phyloP scores from a whole-genome alignment of 31 red algal genomes.

The Odonthalia washingtoniensis region DNA sequence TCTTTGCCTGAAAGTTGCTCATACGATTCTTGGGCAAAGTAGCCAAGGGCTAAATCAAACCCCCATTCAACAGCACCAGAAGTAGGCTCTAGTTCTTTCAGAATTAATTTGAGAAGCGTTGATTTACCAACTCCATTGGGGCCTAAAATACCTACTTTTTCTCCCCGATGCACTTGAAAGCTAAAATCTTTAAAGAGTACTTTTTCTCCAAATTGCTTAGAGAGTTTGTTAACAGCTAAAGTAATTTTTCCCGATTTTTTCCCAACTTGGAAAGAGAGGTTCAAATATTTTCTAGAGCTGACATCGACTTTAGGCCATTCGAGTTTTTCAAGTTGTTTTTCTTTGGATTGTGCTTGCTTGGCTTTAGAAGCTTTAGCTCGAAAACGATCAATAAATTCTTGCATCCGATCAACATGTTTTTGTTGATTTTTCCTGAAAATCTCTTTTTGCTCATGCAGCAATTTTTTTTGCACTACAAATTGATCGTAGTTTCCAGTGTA shows the following conservation, averaged over 20 bases:
- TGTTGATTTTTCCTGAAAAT: constrained; percentile 11
- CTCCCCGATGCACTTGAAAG: constrained; percentile 57
- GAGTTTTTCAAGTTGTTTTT: constrained; percentile 90
- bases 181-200: constrained; percentile 59
- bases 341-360: constrained; percentile 88
- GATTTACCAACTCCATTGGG: constrained; percentile 89
- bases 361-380: constrained; percentile 68
- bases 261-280: constrained; percentile 72
- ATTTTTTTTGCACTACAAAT: not conserved
- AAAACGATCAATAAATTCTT: constrained; percentile 87
- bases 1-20: no score
- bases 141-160: constrained; percentile 84
- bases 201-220: no score
- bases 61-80: no score
- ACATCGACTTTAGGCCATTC: constrained; percentile 89
- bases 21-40: no score
- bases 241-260: constrained; percentile 81
- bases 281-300: constrained; percentile 67
- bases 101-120: constrained; percentile 69
- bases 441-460: no score
- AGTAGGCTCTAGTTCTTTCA: no score
- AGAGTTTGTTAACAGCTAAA: constrained; percentile 78
- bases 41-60: no score
- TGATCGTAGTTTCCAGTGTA: constrained; percentile 97
- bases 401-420: constrained; percentile 89